These are phyloP conservation scores for Fusarium palustre DNA, from an alignment of 2,329 filamentous ascomycete genomes.

Conservation along the genomic window DNA sequence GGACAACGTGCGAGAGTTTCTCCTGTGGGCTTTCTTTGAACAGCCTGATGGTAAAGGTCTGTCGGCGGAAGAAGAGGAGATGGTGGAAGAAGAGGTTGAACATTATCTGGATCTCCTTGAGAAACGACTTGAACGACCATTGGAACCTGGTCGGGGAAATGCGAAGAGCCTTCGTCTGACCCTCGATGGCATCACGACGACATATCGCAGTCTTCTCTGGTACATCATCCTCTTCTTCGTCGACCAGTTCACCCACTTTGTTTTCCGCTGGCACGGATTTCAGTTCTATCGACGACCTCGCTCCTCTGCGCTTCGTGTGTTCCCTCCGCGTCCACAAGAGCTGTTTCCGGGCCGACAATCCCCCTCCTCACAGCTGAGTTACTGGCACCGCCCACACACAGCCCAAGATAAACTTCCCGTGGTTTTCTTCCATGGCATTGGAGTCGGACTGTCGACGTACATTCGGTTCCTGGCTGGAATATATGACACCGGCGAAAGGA, in stretches of 20 bases:
- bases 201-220: constrained; percentile 73
- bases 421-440: constrained; percentile 78
- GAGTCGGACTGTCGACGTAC: constrained; percentile 75
- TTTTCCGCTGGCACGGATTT: constrained; percentile 63
- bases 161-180: constrained; percentile 72
- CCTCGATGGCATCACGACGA: constrained; percentile 70
- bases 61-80: constrained; percentile 42
- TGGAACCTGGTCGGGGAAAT: constrained; percentile 66
- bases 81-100: constrained; percentile 57
- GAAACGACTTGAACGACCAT: constrained; percentile 59
- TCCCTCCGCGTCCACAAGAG: constrained; percentile 68
- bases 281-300: constrained; percentile 59
- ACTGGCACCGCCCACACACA: constrained; percentile 75
- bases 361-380: constrained; percentile 63
- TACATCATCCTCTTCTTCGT: constrained; percentile 68
- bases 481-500: constrained; percentile 48
- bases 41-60: constrained; percentile 43
- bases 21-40: constrained; percentile 76
- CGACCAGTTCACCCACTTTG: constrained; percentile 62
- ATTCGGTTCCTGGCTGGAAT: constrained; percentile 66
- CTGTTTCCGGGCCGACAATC: constrained; percentile 61
- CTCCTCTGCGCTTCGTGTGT: constrained; percentile 54
- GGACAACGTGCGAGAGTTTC: constrained; percentile 76
- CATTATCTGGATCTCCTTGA: constrained; percentile 66
- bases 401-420: constrained; percentile 62